Conservation (phyloP, 768 basidiomycete species). For the Trametes cinnabarina region DNA sequence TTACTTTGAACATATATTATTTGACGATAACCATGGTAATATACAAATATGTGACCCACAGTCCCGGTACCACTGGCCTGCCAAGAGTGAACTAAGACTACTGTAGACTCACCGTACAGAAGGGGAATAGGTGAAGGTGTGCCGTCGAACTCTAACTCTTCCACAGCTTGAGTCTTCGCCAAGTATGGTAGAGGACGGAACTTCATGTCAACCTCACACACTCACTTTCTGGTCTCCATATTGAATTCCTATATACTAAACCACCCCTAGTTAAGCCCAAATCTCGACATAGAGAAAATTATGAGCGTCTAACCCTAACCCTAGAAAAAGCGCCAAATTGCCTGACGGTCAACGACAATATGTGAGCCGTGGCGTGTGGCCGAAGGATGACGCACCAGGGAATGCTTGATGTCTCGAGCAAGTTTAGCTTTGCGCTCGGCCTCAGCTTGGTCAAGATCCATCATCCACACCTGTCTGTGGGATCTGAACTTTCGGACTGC, state of each 20-base stretch:
- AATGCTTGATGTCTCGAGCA: neutral
- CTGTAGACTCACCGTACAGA: too few relatives aligned
- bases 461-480: neutral
- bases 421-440: neutral
- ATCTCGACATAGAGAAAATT: neutral
- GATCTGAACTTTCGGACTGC: neutral
- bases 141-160: too few relatives aligned
- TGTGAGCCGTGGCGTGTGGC: neutral
- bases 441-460: neutral
- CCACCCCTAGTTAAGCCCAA: neutral
- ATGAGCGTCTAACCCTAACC: neutral
- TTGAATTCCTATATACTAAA: neutral
- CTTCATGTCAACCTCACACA: neutral
- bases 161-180: too few relatives aligned
- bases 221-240: neutral
- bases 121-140: too few relatives aligned
- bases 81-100: too few relatives aligned
- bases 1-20: too few relatives aligned
- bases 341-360: neutral
- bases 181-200: neutral
- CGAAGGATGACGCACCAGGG: neutral
- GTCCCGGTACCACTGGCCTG: too few relatives aligned
- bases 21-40: too few relatives aligned
- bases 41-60: too few relatives aligned
- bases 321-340: neutral